A percentile compares a stretch with the other conserved stretches of the same genome.
Conservation (phyloP, 805 yeast genomes). For the Starmerella ratchasimensis region DNA sequence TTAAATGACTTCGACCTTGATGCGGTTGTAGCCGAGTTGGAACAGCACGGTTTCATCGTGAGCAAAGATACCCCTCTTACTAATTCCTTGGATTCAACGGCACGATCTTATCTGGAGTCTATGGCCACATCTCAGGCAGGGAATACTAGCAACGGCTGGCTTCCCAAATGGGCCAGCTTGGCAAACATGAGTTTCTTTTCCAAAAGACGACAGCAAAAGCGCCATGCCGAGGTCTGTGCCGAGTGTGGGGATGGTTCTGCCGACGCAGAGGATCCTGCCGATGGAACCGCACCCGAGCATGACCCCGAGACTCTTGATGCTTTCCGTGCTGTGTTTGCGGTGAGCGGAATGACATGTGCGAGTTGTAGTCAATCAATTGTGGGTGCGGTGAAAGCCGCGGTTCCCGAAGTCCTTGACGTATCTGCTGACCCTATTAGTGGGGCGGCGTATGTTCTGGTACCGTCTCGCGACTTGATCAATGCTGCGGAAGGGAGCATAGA, state of each 20-base stretch:
- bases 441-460: conserved; percentile 40
- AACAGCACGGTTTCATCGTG: conserved; percentile 23
- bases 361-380: conserved; percentile 42
- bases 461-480: conserved; percentile 36
- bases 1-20: conserved; percentile 12
- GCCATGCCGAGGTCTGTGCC: conserved; percentile 18
- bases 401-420: conserved; percentile 27
- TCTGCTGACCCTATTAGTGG: conserved; percentile 41
- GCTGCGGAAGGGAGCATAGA: conserved; percentile 34
- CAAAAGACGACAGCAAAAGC: conserved; percentile 2
- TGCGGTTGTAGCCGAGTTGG: conserved; percentile 12
- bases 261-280: not conserved
- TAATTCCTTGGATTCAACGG: too few relatives aligned
- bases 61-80: too few relatives aligned
- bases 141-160: too few relatives aligned
- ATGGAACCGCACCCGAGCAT: not conserved
- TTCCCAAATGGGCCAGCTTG: too few relatives aligned
- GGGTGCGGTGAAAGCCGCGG: conserved; percentile 27
- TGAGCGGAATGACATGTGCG: conserved; percentile 60
- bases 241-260: conserved; percentile 8
- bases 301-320: not conserved
- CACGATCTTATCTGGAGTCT: too few relatives aligned
- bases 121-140: too few relatives aligned
- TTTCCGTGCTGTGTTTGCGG: conserved; percentile 39
- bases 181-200: too few relatives aligned